These are phyloP conservation scores for Phalaenopsis hybrid DNA, from an alignment of 116 monocot species.

Conservation along the genomic window DNA sequence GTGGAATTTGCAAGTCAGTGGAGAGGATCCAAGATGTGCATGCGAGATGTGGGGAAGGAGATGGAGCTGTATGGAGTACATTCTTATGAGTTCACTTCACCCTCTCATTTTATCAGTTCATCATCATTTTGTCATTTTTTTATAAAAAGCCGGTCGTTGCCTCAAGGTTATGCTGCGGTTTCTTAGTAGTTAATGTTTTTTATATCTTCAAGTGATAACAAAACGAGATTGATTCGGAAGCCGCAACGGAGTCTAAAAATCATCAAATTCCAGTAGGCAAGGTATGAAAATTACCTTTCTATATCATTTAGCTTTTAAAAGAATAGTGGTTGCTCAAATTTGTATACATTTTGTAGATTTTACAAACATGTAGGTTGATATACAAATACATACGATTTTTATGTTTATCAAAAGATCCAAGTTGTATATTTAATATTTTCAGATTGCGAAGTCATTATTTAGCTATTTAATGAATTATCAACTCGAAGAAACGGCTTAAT, in stretches of 20 bases:
- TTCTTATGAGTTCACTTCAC: not conserved
- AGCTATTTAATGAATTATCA: not conserved
- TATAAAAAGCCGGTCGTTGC: not conserved
- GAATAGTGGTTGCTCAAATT: not conserved
- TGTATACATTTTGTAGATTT: not conserved
- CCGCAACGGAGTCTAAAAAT: not conserved
- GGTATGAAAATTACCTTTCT: not conserved
- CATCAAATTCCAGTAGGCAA: not conserved
- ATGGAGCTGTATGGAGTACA: constrained; percentile 16
- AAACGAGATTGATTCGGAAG: not conserved
- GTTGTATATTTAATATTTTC: not conserved
- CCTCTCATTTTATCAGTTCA: not conserved
- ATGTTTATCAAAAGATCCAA: too few relatives aligned
- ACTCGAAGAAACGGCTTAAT: not conserved
- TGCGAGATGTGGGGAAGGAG: constrained; percentile 20
- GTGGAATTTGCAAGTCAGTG: constrained; percentile 22
- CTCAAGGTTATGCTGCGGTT: not conserved
- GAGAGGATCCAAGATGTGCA: constrained; percentile 18
- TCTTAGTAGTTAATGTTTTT: not conserved
- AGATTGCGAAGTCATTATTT: not conserved
- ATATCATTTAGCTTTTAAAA: not conserved
- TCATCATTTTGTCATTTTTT: not conserved
- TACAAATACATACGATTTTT: too few relatives aligned
- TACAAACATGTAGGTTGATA: too few relatives aligned
- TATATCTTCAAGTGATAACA: not conserved